Percentiles rank a stretch among this genome's conserved stretches.
phyloP scores from a whole-genome alignment of 768 basidiomycete species.

The Polyporus arcularius region DNA sequence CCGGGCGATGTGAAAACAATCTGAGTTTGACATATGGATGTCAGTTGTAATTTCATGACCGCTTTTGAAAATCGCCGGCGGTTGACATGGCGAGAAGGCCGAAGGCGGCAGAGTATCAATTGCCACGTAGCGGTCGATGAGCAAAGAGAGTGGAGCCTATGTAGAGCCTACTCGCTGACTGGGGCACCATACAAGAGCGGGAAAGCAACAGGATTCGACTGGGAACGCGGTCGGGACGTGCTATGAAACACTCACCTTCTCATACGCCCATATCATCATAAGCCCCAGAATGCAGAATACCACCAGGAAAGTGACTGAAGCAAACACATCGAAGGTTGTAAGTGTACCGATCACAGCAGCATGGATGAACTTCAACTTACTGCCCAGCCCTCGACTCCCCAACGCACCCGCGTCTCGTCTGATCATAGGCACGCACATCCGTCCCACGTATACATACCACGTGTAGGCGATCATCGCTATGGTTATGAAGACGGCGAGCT shows the following conservation, averaged over 20 bases:
- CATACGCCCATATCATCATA: constrained; percentile 82
- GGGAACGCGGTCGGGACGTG: neutral
- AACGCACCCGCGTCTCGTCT: constrained; percentile 41
- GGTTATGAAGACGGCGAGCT: constrained; percentile 63
- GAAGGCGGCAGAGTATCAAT: neutral
- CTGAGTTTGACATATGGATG: constrained; percentile 34
- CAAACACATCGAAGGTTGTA: neutral
- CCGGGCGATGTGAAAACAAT: constrained; percentile 70
- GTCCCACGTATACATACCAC: constrained; percentile 75
- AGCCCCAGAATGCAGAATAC: constrained; percentile 63
- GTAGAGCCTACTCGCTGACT: neutral
- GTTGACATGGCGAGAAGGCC: neutral
- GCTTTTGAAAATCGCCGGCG: neutral
- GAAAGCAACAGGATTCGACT: neutral
- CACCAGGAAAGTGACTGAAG: constrained; percentile 63
- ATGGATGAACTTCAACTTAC: constrained; percentile 49
- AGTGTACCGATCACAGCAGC: neutral
- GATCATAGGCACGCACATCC: constrained; percentile 76
- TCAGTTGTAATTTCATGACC: neutral
- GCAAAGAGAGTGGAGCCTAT: neutral
- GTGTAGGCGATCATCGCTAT: constrained; percentile 65
- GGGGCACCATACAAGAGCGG: neutral
- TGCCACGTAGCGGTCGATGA: neutral
- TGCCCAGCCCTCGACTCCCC: constrained; percentile 55
- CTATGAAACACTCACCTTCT: constrained; percentile 52